These are phyloP conservation scores for Nannizziopsis arthrosporioides DNA, from an alignment of 2,329 filamentous ascomycete species.

Conservation along the genomic window DNA sequence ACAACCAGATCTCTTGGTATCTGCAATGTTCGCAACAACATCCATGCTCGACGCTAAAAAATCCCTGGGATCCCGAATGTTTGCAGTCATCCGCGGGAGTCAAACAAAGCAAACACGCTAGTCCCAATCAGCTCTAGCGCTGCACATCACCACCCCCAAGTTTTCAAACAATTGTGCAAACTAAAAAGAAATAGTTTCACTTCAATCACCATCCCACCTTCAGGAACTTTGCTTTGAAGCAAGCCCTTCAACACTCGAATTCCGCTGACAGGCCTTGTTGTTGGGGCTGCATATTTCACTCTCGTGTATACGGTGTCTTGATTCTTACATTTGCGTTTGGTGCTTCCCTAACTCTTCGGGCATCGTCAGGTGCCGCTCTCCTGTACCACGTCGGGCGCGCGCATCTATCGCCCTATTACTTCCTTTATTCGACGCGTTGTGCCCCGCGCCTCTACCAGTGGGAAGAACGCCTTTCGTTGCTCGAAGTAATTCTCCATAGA, in stretches of 20 bases:
- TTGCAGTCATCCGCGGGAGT: neutral
- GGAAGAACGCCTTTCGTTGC: neutral
- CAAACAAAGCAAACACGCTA: slow-evolving; percentile 5
- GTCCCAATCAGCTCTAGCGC: neutral
- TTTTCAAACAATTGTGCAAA: slow-evolving; percentile 9
- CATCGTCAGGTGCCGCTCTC: slow-evolving; percentile 1
- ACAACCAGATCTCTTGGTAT: too few species aligned
- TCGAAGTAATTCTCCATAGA: neutral
- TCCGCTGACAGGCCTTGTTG: slow-evolving; percentile 6
- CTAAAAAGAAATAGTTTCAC: slow-evolving; percentile 5
- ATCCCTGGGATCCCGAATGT: too few species aligned
- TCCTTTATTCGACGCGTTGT: neutral
- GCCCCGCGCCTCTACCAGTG: neutral
- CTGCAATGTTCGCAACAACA: too few species aligned
- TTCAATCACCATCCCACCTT: slow-evolving; percentile 10
- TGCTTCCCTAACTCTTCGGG: neutral
- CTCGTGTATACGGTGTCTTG: neutral
- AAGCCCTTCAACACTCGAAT: neutral
- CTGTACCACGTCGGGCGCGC: slow-evolving; percentile 9
- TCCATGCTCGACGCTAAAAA: too few species aligned
- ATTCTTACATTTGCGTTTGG: neutral
- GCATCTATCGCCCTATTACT: neutral
- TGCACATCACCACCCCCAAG: slow-evolving; percentile 5
- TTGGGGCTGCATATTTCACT: slow-evolving; percentile 1
- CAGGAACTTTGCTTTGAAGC: slow-evolving; percentile 7